Conservation (phyloP, 352 stramenopile species). For the Globisporangium spiculum region DNA sequence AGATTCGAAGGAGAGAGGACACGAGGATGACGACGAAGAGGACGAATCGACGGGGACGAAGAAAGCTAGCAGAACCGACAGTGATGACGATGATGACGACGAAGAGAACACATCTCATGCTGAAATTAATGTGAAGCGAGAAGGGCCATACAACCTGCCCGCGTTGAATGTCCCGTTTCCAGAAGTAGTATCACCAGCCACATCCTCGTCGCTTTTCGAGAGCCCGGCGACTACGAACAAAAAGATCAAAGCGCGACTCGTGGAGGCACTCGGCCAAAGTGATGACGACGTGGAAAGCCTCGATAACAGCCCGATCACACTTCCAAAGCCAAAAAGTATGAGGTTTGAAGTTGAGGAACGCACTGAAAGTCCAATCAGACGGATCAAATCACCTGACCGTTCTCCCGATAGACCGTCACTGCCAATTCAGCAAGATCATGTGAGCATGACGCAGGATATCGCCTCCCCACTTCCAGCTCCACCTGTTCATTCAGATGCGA, state of each 20-base stretch:
- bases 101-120: conserved; percentile 13
- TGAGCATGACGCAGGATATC: background rate
- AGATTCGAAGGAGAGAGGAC: conserved; percentile 15
- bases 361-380: background rate
- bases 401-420: background rate
- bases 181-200: conserved; percentile 22
- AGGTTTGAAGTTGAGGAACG: background rate
- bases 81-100: conserved; percentile 18
- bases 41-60: conserved; percentile 25
- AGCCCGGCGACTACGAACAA: conserved; percentile 43
- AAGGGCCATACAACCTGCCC: conserved; percentile 7
- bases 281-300: conserved; percentile 44
- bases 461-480: background rate
- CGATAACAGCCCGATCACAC: conserved; percentile 12
- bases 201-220: conserved; percentile 33
- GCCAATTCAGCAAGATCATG: background rate
- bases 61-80: conserved; percentile 7
- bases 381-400: background rate
- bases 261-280: conserved; percentile 48
- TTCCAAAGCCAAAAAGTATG: conserved; percentile 1
- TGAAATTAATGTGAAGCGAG: conserved; percentile 2
- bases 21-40: conserved; percentile 29
- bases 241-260: conserved; percentile 45
- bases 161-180: conserved; percentile 1
- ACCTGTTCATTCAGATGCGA: background rate